Evolutionary conservation across 2,329 filamentous ascomycete species (phyloP), one percentile per base, ranked within the genome.

Genomic region (Botrytis paeoniae): DNA sequence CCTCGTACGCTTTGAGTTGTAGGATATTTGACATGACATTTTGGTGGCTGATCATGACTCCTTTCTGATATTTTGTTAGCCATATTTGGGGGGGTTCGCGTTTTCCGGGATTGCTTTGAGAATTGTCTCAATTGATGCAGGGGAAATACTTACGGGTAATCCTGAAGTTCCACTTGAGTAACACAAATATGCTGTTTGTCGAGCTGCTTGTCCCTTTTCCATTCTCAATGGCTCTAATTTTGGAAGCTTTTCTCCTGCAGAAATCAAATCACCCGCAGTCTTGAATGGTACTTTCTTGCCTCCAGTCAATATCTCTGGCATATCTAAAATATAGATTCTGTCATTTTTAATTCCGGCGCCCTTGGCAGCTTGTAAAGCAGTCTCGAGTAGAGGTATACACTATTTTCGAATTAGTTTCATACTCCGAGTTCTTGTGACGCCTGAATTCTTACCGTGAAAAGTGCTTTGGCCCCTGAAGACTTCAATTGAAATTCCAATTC

Each of bases 401-500:
- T 74, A 39, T 73, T 8, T 18, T 41, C 4, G 4, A 22, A 57
- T 73, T 54, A 73, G 65, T 25, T 10, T 1, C 32, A 35, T 22
- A 10, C 57, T 54, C 4, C 35, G 3, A 51, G 57, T 51, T 4
- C 25, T n/a, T 29, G 59, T 43, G 10, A 54, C 5, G 25, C 86
- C 79, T 79, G 94, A 92, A 95, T 92, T 62, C 74, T 65, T 74
- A 95, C 93, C 0, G 95, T 97, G 51, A 92, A 87, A 10, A 98
- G 82, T 0, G 87, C 92, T 79, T 89, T 93, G 45, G 93, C 92
- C 0, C 88, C 87, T 0, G 91, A 91, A 81, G 96, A 92, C 78
- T 89, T 89, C 73, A 98, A 86, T 83, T 98, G 95, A 79, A 92
- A 94, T 14, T 91, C 89, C 37, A 98, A 86, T 82, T 98, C 95